Evolutionary conservation across 257 asterid genomes (phyloP).

Genomic region (Solanum clarkiae): DNA sequence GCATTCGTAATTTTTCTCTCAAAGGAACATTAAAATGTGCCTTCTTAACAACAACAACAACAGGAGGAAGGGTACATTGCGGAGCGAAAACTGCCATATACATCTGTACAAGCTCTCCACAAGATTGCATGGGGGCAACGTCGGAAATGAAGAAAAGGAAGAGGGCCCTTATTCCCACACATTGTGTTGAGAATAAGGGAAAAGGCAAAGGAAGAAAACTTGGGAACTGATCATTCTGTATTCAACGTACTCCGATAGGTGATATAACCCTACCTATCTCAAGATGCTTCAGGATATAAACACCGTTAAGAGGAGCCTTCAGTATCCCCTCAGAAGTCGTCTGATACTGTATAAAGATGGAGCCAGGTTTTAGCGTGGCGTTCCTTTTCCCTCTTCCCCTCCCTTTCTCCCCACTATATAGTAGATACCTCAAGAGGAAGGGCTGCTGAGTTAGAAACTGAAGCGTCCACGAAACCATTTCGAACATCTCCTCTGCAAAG

Average conservation of each 20-base stretch:
- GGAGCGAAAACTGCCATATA: background rate
- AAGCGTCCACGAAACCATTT: constrained; percentile 36
- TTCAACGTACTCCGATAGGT: background rate
- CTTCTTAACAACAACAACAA: background rate
- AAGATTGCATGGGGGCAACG: background rate
- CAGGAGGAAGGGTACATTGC: background rate
- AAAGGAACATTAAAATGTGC: background rate
- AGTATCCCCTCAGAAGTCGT: background rate
- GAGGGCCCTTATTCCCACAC: background rate
- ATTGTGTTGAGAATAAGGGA: background rate
- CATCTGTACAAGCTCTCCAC: constrained; percentile 1
- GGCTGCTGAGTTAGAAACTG: constrained; percentile 20
- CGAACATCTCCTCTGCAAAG: constrained; percentile 87
- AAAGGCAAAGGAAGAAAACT: background rate
- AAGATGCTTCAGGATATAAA: background rate
- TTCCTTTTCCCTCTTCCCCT: background rate
- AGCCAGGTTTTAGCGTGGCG: background rate
- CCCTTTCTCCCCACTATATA: background rate
- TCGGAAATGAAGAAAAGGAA: background rate
- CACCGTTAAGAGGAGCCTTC: background rate
- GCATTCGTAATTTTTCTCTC: background rate
- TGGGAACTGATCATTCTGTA: background rate
- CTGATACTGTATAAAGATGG: background rate
- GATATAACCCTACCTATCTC: background rate
- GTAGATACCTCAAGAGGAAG: constrained; percentile 1